Evolutionary conservation across 164 flowering plant species (phyloP).

Genomic region (Cinnamomum micranthum): DNA sequence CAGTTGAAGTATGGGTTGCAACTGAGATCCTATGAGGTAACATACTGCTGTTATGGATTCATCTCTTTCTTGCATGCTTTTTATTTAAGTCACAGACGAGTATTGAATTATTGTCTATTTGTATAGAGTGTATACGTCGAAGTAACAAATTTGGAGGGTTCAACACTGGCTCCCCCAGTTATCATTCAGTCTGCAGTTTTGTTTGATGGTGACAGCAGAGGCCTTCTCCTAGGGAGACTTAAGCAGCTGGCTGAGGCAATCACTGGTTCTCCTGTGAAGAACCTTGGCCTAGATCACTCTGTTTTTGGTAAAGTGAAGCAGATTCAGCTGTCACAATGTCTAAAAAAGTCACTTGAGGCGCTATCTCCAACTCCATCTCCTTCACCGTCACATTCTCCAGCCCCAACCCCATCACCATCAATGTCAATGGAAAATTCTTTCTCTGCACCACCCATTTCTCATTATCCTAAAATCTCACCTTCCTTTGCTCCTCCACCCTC

Average conservation of each 20-base stretch:
- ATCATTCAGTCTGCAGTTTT: slow-evolving; percentile 58
- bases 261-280: slow-evolving; percentile 38
- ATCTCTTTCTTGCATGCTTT: neutral
- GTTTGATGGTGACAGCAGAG: slow-evolving; percentile 37
- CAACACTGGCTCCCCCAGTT: slow-evolving; percentile 56
- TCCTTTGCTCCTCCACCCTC: slow-evolving; percentile 29
- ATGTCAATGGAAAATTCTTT: slow-evolving; percentile 23
- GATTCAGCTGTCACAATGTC: slow-evolving; percentile 51
- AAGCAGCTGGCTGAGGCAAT: slow-evolving; percentile 67
- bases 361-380: slow-evolving; percentile 36
- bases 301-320: slow-evolving; percentile 75
- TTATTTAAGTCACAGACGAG: neutral
- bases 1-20: slow-evolving; percentile 61
- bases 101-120: slow-evolving; percentile 11
- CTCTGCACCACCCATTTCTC: slow-evolving; percentile 20
- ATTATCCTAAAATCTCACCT: slow-evolving; percentile 22
- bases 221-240: slow-evolving; percentile 54
- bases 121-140: slow-evolving; percentile 52
- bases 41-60: neutral
- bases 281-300: slow-evolving; percentile 72
- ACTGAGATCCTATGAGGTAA: slow-evolving; percentile 60
- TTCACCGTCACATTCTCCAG: slow-evolving; percentile 12
- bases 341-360: slow-evolving; percentile 35
- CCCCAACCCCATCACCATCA: slow-evolving; percentile 49
- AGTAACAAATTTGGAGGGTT: slow-evolving; percentile 56